Percentiles rank a stretch among this genome's conserved stretches.
Evolutionary conservation across 192 early-diverging fungal genomes (phyloP).

Genomic region (Umbelopsis sp.): DNA sequence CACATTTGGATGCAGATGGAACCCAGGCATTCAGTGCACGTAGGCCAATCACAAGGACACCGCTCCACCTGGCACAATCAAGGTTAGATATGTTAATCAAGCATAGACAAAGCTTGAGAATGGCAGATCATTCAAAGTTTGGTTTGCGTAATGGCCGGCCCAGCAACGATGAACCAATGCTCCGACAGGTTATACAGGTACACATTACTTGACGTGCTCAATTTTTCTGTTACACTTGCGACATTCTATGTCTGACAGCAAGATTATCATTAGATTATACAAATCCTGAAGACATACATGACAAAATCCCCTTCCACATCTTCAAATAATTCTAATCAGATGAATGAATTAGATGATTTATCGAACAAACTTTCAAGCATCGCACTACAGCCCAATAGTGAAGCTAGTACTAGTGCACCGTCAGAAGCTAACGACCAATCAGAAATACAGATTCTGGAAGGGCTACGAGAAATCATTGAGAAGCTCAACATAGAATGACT

Average conservation of each 20-base stretch:
- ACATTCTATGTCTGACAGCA: background rate
- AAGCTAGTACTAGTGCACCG: background rate
- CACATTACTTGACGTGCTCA: background rate
- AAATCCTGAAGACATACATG: conserved; percentile 28
- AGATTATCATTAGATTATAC: conserved; percentile 27
- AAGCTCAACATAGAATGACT: background rate
- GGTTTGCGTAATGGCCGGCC: conserved; percentile 21
- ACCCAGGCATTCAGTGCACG: conserved; percentile 10
- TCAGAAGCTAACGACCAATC: background rate
- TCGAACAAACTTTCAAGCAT: conserved; percentile 20
- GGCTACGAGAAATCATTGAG: background rate
- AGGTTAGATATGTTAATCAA: conserved; percentile 31
- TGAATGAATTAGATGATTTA: conserved; percentile 19
- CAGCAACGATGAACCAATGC: background rate
- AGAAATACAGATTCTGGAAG: background rate
- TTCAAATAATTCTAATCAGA: background rate
- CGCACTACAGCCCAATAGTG: background rate
- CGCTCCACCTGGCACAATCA: conserved; percentile 35
- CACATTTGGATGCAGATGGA: background rate
- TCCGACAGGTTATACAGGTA: background rate
- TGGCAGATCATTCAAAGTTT: background rate
- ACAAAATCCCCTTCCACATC: background rate
- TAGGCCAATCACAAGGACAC: conserved; percentile 23
- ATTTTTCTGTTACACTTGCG: background rate
- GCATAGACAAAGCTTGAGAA: conserved; percentile 16